Evolutionary conservation across 2,329 filamentous ascomycete species (phyloP), one percentile per base, ranked within the genome.

Genomic region (Bipolaris bicolor): DNA sequence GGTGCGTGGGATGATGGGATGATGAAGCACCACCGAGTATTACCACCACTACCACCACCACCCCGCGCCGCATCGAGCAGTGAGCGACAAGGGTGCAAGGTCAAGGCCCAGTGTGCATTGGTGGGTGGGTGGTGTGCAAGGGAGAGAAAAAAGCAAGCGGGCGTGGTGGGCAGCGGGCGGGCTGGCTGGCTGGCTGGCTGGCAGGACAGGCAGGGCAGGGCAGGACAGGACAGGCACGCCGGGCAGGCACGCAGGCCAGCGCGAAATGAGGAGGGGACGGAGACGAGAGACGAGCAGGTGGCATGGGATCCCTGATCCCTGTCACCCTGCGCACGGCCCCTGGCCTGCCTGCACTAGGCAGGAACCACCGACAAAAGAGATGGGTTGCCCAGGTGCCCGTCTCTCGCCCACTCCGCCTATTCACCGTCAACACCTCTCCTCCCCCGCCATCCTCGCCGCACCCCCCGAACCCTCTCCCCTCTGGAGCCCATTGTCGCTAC

Each of bases 401-500:
- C 59, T 56, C 55, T 57, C 57, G 56, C 66, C 60, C 67, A 62
- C 61, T 63, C 57, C 63, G 57, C 51, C 57, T 59, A 61, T 55
- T 45, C 64, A 63, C 55, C 66, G 66, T 62, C 67, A 62, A 63
- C 60, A 55, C 61, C 56, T 57, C 60, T 37, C 55, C 60, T 37
- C 20, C 39, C 60, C 55, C 59, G 58, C 66, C 56, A 58, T 58
- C 58, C 60, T 60, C 56, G 56, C 59, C 53, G 58, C 58, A 63
- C 60, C 47, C 59, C 55, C 31, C 26, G 31, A 58, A 46, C 53
- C 55, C 47, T 55, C 61, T 58, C 40, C 37, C 55, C 60, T 58
- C 62, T 70, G 70, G 67, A 73, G 64, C 67, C 70, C 68, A 68
- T 68, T 64, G 67, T 74, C 71, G 71, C 64, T 55, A 64, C 67